Percentiles rank a stretch among this genome's conserved stretches.
phyloP scores from a whole-genome alignment of 2,329 filamentous ascomycete species.

The Diplodia seriata region DNA sequence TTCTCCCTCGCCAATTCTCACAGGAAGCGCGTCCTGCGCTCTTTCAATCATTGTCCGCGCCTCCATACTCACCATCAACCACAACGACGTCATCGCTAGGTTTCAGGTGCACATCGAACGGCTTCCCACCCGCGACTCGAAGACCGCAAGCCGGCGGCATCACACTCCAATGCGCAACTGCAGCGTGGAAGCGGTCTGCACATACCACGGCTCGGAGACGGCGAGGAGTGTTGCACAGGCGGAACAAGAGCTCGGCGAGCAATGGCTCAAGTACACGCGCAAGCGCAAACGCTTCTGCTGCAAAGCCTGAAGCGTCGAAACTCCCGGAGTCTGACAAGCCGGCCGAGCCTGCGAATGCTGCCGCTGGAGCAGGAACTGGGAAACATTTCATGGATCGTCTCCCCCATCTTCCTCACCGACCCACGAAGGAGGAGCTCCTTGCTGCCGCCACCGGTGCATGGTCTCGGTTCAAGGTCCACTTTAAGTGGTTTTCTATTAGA shows the following conservation, averaged over 20 bases:
- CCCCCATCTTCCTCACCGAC: slow-evolving; percentile 69
- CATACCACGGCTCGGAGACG: slow-evolving; percentile 38
- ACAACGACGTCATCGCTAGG: slow-evolving; percentile 31
- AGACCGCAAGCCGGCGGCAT: slow-evolving; percentile 6
- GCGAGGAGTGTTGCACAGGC: slow-evolving; percentile 37
- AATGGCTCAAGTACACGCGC: slow-evolving; percentile 37
- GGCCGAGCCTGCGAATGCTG: slow-evolving; percentile 38
- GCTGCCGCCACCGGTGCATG: slow-evolving; percentile 92
- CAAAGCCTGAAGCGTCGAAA: slow-evolving; percentile 36
- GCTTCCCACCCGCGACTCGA: not conserved
- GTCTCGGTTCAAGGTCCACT: slow-evolving; percentile 85
- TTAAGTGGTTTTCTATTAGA: slow-evolving; percentile 97
- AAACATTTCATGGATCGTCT: slow-evolving; percentile 63
- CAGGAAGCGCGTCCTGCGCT: slow-evolving; percentile 5
- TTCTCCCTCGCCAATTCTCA: slow-evolving; percentile 8
- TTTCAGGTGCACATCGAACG: slow-evolving; percentile 18
- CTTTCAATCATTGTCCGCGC: slow-evolving; percentile 2
- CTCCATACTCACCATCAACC: slow-evolving; percentile 5
- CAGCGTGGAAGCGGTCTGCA: slow-evolving; percentile 42
- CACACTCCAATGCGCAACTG: not conserved
- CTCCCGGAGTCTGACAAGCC: slow-evolving; percentile 38
- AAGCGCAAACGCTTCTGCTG: slow-evolving; percentile 1
- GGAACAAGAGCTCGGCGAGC: slow-evolving; percentile 49
- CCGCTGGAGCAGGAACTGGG: slow-evolving; percentile 38
- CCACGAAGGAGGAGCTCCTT: slow-evolving; percentile 90